A percentile compares a stretch with the other conserved stretches of the same genome.
These are phyloP conservation scores for Yamadazyma sp. DNA, from an alignment of 805 yeast species.

Conservation along the genomic window DNA sequence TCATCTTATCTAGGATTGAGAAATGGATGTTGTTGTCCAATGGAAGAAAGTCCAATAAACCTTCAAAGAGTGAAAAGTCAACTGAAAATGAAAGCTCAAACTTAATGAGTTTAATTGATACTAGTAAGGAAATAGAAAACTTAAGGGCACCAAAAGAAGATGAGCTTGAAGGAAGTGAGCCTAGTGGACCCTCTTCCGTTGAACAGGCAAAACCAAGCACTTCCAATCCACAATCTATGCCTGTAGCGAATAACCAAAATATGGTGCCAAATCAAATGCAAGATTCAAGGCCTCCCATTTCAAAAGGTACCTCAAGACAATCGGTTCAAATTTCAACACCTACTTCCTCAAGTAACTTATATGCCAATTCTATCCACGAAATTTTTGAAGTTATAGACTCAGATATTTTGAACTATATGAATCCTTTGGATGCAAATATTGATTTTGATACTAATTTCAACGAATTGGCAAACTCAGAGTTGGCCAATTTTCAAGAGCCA, in stretches of 20 bases:
- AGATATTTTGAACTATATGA: slow-evolving; percentile 26
- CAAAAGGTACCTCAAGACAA: no score
- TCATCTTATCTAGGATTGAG: slow-evolving; percentile 21
- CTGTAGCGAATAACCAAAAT: background rate
- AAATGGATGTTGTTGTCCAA: slow-evolving; percentile 26
- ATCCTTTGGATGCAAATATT: slow-evolving; percentile 25
- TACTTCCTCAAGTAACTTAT: slow-evolving; percentile 5
- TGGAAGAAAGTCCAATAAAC: slow-evolving; percentile 9
- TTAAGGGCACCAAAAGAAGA: slow-evolving; percentile 22
- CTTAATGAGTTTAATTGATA: slow-evolving; percentile 25
- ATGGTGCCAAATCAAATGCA: no score
- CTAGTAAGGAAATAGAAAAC: slow-evolving; percentile 31
- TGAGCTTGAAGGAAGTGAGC: background rate
- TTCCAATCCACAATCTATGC: no score
- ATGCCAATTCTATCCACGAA: slow-evolving; percentile 18
- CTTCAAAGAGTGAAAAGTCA: slow-evolving; percentile 5
- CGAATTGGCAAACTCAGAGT: slow-evolving; percentile 6
- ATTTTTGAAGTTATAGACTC: slow-evolving; percentile 30
- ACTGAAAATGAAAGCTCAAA: slow-evolving; percentile 11
- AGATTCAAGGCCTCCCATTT: no score
- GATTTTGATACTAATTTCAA: slow-evolving; percentile 11
- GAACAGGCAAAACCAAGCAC: background rate
- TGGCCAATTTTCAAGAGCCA: background rate
- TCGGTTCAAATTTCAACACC: no score
- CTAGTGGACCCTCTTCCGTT: slow-evolving; percentile 1